Conservation (phyloP, 1,139 yeast species). For the Oligophagozyma castellii region DNA sequence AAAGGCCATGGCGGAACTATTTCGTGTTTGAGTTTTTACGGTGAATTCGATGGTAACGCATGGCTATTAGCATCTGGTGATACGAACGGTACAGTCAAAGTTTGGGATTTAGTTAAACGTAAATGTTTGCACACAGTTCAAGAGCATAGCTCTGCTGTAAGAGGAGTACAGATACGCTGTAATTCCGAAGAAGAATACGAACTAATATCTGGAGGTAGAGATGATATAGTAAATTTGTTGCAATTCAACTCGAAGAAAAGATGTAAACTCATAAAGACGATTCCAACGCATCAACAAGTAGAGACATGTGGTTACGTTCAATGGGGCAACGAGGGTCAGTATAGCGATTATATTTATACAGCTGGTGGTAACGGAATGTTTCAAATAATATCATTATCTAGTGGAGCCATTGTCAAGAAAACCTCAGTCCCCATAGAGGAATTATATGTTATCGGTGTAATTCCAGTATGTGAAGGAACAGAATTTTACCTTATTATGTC, state of each 20-base stretch:
- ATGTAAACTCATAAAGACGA: constrained; percentile 45
- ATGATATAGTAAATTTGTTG: constrained; percentile 42
- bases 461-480: constrained; percentile 25
- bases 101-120: constrained; percentile 85
- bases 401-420: constrained; percentile 30
- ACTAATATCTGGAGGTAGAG: constrained; percentile 81
- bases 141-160: constrained; percentile 75
- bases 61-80: constrained; percentile 86
- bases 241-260: constrained; percentile 36
- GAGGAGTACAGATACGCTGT: constrained; percentile 56
- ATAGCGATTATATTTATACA: constrained; percentile 37
- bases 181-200: constrained; percentile 31
- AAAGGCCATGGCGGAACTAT: constrained; percentile 94
- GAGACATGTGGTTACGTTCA: constrained; percentile 63
- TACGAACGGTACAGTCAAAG: constrained; percentile 67
- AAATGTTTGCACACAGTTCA: constrained; percentile 49
- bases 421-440: constrained; percentile 53
- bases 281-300: constrained; percentile 66
- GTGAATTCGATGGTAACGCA: constrained; percentile 50
- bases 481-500: constrained; percentile 40
- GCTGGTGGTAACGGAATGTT: constrained; percentile 71
- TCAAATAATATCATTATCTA: constrained; percentile 42
- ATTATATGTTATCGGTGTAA: constrained; percentile 47
- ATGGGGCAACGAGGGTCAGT: constrained; percentile 7
- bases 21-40: constrained; percentile 62